These are phyloP conservation scores for Pseudogymnoascus sp. DNA, from an alignment of 2,329 filamentous ascomycete genomes.

Conservation along the genomic window DNA sequence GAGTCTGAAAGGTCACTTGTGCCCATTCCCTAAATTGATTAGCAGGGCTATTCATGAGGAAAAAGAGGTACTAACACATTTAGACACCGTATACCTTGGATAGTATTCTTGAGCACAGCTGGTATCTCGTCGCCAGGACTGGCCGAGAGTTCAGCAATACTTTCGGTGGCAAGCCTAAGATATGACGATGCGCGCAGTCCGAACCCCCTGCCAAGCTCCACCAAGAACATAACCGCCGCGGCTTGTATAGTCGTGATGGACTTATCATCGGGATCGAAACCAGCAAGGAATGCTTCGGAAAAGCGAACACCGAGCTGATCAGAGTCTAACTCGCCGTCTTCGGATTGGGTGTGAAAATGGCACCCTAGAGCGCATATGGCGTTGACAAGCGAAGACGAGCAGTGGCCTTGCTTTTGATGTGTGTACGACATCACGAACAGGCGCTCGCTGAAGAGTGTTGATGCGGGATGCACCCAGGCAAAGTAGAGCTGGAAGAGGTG, in stretches of 20 bases:
- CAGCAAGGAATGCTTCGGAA: constrained; percentile 20
- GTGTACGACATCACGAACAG: constrained; percentile 25
- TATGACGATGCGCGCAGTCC: constrained; percentile 25
- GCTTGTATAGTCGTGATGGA: constrained; percentile 26
- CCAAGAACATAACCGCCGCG: constrained; percentile 28
- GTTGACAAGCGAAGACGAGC: constrained; percentile 27
- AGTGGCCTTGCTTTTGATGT: constrained; percentile 19
- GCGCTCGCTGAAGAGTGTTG: constrained; percentile 28
- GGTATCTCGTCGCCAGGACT: constrained; percentile 19
- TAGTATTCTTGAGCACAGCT: constrained; percentile 26
- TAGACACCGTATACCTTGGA: constrained; percentile 28
- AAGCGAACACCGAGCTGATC: constrained; percentile 23
- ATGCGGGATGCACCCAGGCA: constrained; percentile 30
- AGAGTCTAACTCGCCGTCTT: constrained; percentile 22
- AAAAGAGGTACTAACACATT: constrained; percentile 25
- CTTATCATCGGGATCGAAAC: constrained; percentile 21
- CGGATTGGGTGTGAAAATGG: constrained; percentile 21
- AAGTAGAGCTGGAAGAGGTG: constrained; percentile 30
- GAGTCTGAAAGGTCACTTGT: constrained; percentile 26
- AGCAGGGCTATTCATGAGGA: constrained; percentile 13
- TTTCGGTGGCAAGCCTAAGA: constrained; percentile 22
- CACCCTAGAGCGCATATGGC: constrained; percentile 30
- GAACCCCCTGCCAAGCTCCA: constrained; percentile 24
- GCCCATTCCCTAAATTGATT: constrained; percentile 29
- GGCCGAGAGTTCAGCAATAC: constrained; percentile 8